Evolutionary conservation across 768 basidiomycete species (phyloP), one percentile per base, ranked within the genome.

Genomic region (Trametes gibbosa): DNA sequence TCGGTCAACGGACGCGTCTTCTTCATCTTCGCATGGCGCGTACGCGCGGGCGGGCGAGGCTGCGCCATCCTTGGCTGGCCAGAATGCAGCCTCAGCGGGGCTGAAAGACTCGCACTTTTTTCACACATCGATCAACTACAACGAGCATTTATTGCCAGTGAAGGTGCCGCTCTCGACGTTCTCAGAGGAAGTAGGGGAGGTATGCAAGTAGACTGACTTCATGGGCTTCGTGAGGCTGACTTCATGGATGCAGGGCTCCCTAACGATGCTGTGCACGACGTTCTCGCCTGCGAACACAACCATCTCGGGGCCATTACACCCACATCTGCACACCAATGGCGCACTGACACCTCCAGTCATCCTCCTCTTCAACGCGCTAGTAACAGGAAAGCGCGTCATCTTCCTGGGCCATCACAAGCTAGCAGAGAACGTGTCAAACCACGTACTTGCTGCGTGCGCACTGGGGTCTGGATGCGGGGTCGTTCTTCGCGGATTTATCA

Each of bases 121-220:
- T 74, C 87, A 95, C 68, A 92, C 95, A 1, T 80, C 82, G 12
- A 89, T 96, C 55, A 83, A 79, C 14, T 96, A 95, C 74, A 89
- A 87, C 71, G 87, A 87, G 55, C 86, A 94, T 62, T 83, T 84
- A 27, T 73, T 98, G 29, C 95, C 95, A 14, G 93, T 98, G 69
- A 89, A 92, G 67, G 84, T 98, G 72, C 97, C 97, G 0, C 74
- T 97, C 46, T 84, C 85, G 19, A 90, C 88, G 1, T 98, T 97
- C 70, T 82, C 91, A 0, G 92, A 95, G 72, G 97, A 99, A 78
- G 92, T 99, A 56, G 95, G 97, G 45, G 95, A 98, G 73, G 96
- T 98, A 70, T 8, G 52, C 19, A 13, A 70, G 85, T 78, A 73
- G 4, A 16, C 13, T 25, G 2, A 14, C n/a, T 7, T 32, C 21